Base-by-base conservation (phyloP, 768 basidiomycete genomes). In the Dentipellis sp. region DNA sequence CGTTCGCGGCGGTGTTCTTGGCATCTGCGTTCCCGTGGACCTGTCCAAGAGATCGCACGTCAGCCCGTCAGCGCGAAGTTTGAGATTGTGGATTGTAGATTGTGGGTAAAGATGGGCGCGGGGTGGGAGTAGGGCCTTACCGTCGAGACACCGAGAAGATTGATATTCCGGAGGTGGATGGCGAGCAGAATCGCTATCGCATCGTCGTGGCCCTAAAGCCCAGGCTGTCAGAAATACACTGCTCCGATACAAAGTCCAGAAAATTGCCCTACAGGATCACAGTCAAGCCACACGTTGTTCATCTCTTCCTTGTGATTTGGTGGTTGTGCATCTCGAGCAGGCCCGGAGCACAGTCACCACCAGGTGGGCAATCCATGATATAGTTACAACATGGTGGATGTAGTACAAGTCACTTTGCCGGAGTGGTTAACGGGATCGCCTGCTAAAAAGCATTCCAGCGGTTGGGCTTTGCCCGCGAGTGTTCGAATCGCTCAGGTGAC, bases 111-210 rank as follows among this genome's bases (percentile, higher is more conserved):
- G 29, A 29, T 6, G 29, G 29, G 29, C 3, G 29, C 29, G 29
- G 29, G 29, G 29, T 29, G 29, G 29, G 29, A 6, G 29, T 6
- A 29, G 29, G 29, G 6, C 29, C 74, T 62, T 68, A 90, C 91
- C 22, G 90, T 90, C 0, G 91, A 93, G n/a, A 94, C 72, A 1
- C 92, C 93, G 6, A 92, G 69, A 17, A 95, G 79, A 38, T 77
- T 68, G 55, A 93, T 77, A 57, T 83, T 76, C 1, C 78, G 75
- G 11, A 77, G 76, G 60, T 90, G 81, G 4, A 87, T 65, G 4
- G 89, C 90, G 9, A 94, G 71, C 65, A 94, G 72, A 52, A 94
- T 83, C 3, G 90, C 91, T 10, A 82, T 83, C 4, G 88, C 93
- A 71, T 94, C 92, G 63, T 95, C 92, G 63, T 94, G 92, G 12